phyloP scores from a whole-genome alignment of 2,329 filamentous ascomycete species.

The Xylariales sp. region DNA sequence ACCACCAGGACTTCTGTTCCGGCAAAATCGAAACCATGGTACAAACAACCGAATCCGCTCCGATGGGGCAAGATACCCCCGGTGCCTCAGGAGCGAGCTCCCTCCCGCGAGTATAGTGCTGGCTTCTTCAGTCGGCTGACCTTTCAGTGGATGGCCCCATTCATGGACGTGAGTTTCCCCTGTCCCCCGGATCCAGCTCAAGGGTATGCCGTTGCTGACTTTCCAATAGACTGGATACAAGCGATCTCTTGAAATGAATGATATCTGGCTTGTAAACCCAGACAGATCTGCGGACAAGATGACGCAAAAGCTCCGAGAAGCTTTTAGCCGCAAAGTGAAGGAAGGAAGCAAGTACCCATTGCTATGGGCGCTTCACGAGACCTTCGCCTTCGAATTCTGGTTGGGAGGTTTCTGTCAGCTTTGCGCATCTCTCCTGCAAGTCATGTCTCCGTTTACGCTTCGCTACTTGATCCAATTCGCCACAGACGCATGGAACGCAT shows the following conservation, averaged over 20 bases:
- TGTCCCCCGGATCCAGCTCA: not conserved
- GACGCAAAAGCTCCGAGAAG: constrained; percentile 58
- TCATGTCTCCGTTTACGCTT: constrained; percentile 79
- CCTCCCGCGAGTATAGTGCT: constrained; percentile 69
- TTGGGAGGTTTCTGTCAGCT: constrained; percentile 77
- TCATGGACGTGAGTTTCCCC: constrained; percentile 65
- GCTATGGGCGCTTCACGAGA: constrained; percentile 78
- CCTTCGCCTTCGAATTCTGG: constrained; percentile 80
- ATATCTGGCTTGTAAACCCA: constrained; percentile 88
- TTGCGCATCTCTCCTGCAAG: constrained; percentile 67
- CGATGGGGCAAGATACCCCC: constrained; percentile 54
- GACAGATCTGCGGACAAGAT: constrained; percentile 68
- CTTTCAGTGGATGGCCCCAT: constrained; percentile 85
- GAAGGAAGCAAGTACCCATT: constrained; percentile 70
- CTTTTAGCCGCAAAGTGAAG: constrained; percentile 65
- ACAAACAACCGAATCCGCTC: constrained; percentile 57
- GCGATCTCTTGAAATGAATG: constrained; percentile 74
- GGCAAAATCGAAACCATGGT: constrained; percentile 51
- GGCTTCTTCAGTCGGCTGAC: constrained; percentile 69
- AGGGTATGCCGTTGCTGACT: constrained; percentile 1
- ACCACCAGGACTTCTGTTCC: constrained; percentile 27
- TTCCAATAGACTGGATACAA: constrained; percentile 69
- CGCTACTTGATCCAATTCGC: constrained; percentile 86
- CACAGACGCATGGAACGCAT: constrained; percentile 69
- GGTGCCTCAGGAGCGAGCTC: constrained; percentile 46